Conservation (phyloP, 768 basidiomycete genomes). For the Roridomyces roridus region DNA sequence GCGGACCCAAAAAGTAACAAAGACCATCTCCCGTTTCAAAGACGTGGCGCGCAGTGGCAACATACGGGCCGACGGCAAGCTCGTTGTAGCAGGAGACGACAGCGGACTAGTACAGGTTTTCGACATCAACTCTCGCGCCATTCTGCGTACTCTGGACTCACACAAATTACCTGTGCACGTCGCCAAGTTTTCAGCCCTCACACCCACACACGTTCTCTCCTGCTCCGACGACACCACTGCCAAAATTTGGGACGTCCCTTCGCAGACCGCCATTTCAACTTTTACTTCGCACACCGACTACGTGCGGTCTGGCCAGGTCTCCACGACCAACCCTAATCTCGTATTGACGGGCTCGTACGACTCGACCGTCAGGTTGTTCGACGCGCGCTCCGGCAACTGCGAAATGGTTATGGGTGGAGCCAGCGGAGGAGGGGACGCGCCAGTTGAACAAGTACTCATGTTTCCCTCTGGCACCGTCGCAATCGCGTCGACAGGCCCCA, state of each 20-base stretch:
- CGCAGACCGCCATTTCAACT: conserved; percentile 77
- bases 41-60: conserved; percentile 90
- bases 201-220: conserved; percentile 86
- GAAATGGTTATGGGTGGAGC: conserved; percentile 79
- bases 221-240: conserved; percentile 97
- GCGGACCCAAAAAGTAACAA: conserved; percentile 93
- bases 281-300: conserved; percentile 93
- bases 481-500: conserved; percentile 88
- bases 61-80: conserved; percentile 92
- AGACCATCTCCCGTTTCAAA: conserved; percentile 96
- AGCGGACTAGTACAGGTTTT: conserved; percentile 92
- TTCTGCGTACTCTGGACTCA: conserved; percentile 88
- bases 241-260: conserved; percentile 94
- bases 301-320: conserved; percentile 91
- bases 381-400: conserved; percentile 80
- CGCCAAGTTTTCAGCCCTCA: conserved; percentile 85
- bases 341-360: conserved; percentile 96
- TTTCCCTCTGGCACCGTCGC: conserved; percentile 90
- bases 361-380: conserved; percentile 86
- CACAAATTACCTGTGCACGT: conserved; percentile 98
- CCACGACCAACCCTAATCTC: conserved; percentile 80
- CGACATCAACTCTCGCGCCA: conserved; percentile 91
- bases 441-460: conserved; percentile 92
- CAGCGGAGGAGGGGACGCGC: conserved; percentile 47
- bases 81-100: conserved; percentile 95